phyloP scores from a whole-genome alignment of 208 protist genomes.

The Trypanosoma caninum region DNA sequence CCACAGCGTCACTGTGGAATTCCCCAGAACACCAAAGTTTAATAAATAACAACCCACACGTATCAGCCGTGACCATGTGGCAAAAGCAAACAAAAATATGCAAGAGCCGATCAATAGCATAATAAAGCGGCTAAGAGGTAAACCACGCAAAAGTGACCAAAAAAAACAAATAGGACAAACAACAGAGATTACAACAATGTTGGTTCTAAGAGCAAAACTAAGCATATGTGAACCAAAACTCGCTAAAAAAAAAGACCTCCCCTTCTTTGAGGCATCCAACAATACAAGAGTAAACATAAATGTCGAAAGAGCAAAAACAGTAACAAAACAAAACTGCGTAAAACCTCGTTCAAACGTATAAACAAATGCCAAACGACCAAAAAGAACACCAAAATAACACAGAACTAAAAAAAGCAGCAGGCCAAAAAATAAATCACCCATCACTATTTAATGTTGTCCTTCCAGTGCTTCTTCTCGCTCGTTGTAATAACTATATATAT shows the following conservation, averaged over 20 bases:
- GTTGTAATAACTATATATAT: too few species aligned
- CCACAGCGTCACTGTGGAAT: neutral
- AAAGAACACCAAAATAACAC: slow-evolving; percentile 29
- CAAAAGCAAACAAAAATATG: neutral
- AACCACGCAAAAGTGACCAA: slow-evolving; percentile 1
- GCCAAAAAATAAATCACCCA: slow-evolving; percentile 1
- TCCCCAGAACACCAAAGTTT: neutral
- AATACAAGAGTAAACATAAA: slow-evolving; percentile 34
- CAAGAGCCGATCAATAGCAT: neutral
- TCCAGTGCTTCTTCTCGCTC: neutral
- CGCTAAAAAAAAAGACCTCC: neutral
- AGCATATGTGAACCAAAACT: slow-evolving; percentile 5
- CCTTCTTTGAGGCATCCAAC: slow-evolving; percentile 23
- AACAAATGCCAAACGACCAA: slow-evolving; percentile 45
- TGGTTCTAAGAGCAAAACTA: slow-evolving; percentile 3
- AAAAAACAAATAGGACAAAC: slow-evolving; percentile 16
- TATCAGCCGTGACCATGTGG: neutral
- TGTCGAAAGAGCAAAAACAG: slow-evolving; percentile 36
- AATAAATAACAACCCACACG: neutral
- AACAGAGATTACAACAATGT: slow-evolving; percentile 4
- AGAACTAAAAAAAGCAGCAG: slow-evolving; percentile 11
- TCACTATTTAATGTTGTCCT: neutral
- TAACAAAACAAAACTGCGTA: slow-evolving; percentile 31
- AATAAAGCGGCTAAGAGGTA: neutral
- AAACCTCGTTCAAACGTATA: slow-evolving; percentile 27